These are phyloP conservation scores for Colletotrichum liaoningense DNA, from an alignment of 2,329 filamentous ascomycete genomes.

Conservation along the genomic window DNA sequence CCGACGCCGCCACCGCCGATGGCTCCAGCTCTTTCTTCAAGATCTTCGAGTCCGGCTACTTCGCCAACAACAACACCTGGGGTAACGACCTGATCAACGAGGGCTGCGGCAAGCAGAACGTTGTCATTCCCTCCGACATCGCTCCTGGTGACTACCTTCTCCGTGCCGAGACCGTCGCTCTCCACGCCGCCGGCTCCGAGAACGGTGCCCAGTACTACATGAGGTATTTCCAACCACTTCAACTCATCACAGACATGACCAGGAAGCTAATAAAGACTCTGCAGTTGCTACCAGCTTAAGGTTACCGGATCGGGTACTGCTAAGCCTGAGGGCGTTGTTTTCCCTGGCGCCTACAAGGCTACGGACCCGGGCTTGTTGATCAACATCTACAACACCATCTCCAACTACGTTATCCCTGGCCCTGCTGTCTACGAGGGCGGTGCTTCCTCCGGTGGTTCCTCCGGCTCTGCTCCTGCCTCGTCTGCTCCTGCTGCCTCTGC, in stretches of 20 bases:
- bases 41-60: slow-evolving; percentile 56
- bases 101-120: slow-evolving; percentile 34
- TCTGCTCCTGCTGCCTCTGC: too few relatives aligned
- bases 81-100: slow-evolving; percentile 37
- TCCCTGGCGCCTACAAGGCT: slow-evolving; percentile 37
- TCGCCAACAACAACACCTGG: slow-evolving; percentile 35
- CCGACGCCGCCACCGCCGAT: slow-evolving; percentile 56
- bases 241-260: not conserved
- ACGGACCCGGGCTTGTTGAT: slow-evolving; percentile 58
- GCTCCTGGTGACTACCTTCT: slow-evolving; percentile 64
- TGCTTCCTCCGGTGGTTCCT: too few relatives aligned
- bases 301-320: slow-evolving; percentile 41
- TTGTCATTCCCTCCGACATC: slow-evolving; percentile 56
- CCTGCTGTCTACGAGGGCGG: too few relatives aligned
- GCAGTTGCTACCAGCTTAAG: slow-evolving; percentile 40
- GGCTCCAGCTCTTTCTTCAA: slow-evolving; percentile 63
- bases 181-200: slow-evolving; percentile 54
- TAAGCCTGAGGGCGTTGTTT: slow-evolving; percentile 38
- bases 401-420: too few relatives aligned
- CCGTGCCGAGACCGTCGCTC: slow-evolving; percentile 64
- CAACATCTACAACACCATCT: slow-evolving; percentile 52
- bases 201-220: slow-evolving; percentile 53
- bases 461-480: too few relatives aligned
- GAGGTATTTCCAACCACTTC: not conserved
- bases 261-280: too few relatives aligned